phyloP scores from a whole-genome alignment of 2,329 filamentous ascomycete genomes.

The Aspergillus terreus region DNA sequence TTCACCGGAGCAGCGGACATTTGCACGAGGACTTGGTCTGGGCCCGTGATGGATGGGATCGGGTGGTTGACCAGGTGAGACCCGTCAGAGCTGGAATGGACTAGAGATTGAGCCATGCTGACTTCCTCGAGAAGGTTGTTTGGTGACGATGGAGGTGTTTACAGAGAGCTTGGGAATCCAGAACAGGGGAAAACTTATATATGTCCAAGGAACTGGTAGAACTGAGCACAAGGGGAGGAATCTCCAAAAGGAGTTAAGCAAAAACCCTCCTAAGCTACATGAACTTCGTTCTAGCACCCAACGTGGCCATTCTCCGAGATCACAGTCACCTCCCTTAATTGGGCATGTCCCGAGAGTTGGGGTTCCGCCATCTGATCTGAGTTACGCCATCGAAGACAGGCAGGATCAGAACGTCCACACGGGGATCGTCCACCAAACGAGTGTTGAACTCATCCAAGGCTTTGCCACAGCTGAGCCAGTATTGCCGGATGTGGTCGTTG shows the following conservation, averaged over 20 bases:
- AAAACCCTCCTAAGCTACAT: not conserved
- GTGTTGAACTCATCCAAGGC: constrained; percentile 4
- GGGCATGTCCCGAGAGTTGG: not conserved
- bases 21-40: not conserved
- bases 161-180: not conserved
- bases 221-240: not conserved
- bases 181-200: not conserved
- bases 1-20: not conserved
- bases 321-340: not conserved
- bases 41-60: not conserved
- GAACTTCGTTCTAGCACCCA: not conserved
- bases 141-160: not conserved
- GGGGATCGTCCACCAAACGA: constrained; percentile 1
- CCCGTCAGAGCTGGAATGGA: not conserved
- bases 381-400: constrained; percentile 7
- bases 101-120: not conserved
- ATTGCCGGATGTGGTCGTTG: not conserved
- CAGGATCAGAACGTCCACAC: constrained; percentile 2
- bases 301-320: not conserved
- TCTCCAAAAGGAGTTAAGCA: not conserved
- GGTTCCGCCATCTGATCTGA: constrained; percentile 4
- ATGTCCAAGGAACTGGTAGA: not conserved
- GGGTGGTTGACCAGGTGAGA: not conserved
- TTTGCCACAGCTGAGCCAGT: constrained; percentile 1
- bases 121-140: not conserved